Evolutionary conservation across 805 yeast genomes (phyloP), one percentile per base, ranked within the genome.

Genomic region (Lachancea fermentati): DNA sequence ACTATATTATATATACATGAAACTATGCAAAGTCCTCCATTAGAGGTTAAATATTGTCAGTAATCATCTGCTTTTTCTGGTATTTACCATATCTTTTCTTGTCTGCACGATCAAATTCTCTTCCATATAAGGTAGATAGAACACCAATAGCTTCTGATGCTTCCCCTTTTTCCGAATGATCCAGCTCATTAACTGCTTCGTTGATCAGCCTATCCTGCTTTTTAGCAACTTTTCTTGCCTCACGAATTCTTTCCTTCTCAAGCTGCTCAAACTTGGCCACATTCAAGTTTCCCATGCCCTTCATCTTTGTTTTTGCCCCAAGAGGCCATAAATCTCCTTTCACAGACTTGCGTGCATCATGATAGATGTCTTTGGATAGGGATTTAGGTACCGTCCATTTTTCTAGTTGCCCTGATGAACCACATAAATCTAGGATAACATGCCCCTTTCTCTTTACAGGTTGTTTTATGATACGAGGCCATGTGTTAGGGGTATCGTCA

Each of bases 261-360:
- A 54, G 32, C 19, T 42, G 36, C 37, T 59, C 56, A 14, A 60
- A 50, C 32, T 55, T 54, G 2, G 35, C 45, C 2, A 56, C 52
- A 32, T 57, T 54, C 15, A 57, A 37, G 17, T 47, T 47, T 5
- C 54, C 55, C 34, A 50, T 48, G 14, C 56, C 66, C 34, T 57
- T 57, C 2, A 64, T 50, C 19, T 68, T 71, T 2, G 76, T 68
- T 57, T 82, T 83, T 2, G 79, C 79, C 26, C 73, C 84, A 30
- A 79, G 60, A 0, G 84, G 81, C 98, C 97, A 93, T 38, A 81
- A 63, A 58, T 93, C 98, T 16, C 96, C 96, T 55, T 76, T 75
- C n/a, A 62, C 62, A 0, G 86, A 76, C 59, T 93, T 91, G 41
- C 97, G 72, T 0, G 96, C 96, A 66, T 93, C 97, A 55, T 85